Evolutionary conservation across 1,284 basidiomycete species (phyloP).

Genomic region (Takashimella tepidaria): DNA sequence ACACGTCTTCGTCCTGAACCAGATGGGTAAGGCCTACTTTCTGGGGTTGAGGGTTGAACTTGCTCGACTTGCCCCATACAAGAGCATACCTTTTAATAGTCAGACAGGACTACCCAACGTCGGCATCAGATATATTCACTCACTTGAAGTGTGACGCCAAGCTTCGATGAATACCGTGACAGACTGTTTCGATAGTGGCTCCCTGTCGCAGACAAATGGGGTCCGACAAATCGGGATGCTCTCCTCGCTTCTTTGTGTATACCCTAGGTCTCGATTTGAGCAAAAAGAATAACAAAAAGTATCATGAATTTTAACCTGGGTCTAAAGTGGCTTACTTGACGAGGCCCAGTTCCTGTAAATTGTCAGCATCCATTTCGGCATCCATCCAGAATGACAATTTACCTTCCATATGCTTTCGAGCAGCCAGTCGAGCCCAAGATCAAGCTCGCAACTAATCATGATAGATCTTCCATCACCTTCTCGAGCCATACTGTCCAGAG

Average conservation of each 20-base stretch:
- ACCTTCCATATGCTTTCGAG: constrained; percentile 82
- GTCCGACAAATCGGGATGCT: constrained; percentile 80
- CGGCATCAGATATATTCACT: constrained; percentile 4
- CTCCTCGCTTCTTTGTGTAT: constrained; percentile 96
- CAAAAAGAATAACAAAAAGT: too few species aligned
- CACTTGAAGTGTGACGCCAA: constrained; percentile 77
- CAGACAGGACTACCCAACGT: not conserved
- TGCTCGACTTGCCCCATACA: constrained; percentile 87
- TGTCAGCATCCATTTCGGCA: constrained; percentile 5
- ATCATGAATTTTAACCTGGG: too few species aligned
- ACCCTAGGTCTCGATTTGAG: constrained; percentile 48
- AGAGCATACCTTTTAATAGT: constrained; percentile 66
- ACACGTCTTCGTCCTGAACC: constrained; percentile 94
- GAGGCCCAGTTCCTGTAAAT: constrained; percentile 58
- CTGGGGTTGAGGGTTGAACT: constrained; percentile 86
- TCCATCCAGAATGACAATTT: constrained; percentile 20
- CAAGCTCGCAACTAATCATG: constrained; percentile 91
- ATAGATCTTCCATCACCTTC: constrained; percentile 68
- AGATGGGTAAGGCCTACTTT: constrained; percentile 82
- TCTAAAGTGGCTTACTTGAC: constrained; percentile 71
- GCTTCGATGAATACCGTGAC: constrained; percentile 84
- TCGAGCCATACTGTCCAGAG: constrained; percentile 79
- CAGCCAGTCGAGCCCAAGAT: constrained; percentile 80
- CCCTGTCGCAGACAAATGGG: constrained; percentile 90
- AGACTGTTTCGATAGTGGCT: constrained; percentile 90